Evolutionary conservation across 75 land plant genomes (phyloP).

Genomic region (Ceratopteris richardii): DNA sequence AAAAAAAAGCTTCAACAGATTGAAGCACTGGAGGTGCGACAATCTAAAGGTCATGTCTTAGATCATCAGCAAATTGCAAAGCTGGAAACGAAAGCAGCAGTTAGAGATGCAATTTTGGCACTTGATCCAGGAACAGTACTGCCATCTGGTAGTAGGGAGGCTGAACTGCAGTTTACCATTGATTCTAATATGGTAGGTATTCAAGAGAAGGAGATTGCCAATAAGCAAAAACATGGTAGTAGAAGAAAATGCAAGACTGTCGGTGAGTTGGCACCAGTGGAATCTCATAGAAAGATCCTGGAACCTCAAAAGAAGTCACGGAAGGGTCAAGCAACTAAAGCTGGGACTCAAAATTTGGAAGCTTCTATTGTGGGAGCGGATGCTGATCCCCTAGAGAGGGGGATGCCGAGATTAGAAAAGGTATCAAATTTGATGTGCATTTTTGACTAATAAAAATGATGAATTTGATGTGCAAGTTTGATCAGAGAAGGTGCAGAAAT

Average conservation of each 20-base stretch:
- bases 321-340: too few relatives aligned
- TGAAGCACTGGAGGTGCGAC: constrained; percentile 80
- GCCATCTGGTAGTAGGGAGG: not conserved
- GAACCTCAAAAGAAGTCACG: not conserved
- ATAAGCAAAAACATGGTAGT: not conserved
- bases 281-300: not conserved
- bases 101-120: constrained; percentile 49
- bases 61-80: constrained; percentile 90
- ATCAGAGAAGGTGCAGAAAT: too few relatives aligned
- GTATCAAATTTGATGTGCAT: too few relatives aligned
- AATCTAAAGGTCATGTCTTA: constrained; percentile 50
- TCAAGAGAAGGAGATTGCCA: not conserved
- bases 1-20: constrained; percentile 94
- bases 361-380: too few relatives aligned
- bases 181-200: not conserved
- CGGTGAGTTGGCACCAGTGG: not conserved
- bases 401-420: too few relatives aligned
- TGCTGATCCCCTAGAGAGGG: too few relatives aligned
- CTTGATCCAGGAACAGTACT: constrained; percentile 48
- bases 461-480: too few relatives aligned
- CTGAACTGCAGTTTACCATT: not conserved
- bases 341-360: too few relatives aligned
- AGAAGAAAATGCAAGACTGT: constrained; percentile 10
- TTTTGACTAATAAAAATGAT: too few relatives aligned
- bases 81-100: constrained; percentile 40